phyloP scores from a whole-genome alignment of 2,329 filamentous ascomycete species.

The Aurifilum marmelostoma region DNA sequence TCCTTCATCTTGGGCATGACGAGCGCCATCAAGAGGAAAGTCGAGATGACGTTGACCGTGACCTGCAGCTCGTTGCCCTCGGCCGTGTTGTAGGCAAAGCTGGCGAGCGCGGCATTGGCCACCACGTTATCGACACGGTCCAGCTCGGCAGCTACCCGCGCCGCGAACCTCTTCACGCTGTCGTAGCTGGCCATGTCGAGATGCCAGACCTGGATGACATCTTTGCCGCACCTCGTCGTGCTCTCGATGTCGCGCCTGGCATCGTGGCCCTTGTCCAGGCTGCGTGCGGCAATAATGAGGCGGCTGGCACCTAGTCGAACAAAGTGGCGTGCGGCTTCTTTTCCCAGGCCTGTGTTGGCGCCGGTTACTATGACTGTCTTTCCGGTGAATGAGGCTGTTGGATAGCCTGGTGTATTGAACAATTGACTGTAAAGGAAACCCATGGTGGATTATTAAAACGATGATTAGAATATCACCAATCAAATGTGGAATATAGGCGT shows the following conservation, averaged over 20 bases:
- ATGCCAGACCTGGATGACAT: constrained; percentile 18
- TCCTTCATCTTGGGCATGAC: constrained; percentile 39
- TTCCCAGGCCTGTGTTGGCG: constrained; percentile 15
- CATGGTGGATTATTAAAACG: constrained; percentile 6
- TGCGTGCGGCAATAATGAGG: constrained; percentile 31
- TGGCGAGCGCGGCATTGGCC: constrained; percentile 25
- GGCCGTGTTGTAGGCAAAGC: neutral
- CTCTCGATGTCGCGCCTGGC: constrained; percentile 16
- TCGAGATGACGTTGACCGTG: constrained; percentile 39
- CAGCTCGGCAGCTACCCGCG: constrained; percentile 14
- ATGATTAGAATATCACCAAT: neutral
- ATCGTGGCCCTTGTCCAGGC: constrained; percentile 29
- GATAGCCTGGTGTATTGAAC: constrained; percentile 25
- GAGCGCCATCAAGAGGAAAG: constrained; percentile 36
- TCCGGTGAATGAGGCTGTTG: constrained; percentile 18
- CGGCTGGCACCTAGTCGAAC: constrained; percentile 28
- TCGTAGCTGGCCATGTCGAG: constrained; percentile 18
- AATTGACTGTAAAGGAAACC: constrained; percentile 24
- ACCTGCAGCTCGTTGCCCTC: constrained; percentile 27
- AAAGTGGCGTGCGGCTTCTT: constrained; percentile 17
- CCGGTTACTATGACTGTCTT: constrained; percentile 17
- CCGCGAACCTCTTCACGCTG: constrained; percentile 13
- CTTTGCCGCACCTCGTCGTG: neutral
- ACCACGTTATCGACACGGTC: constrained; percentile 25
- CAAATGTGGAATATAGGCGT: neutral